Conservation (phyloP, 805 yeast species). For the Komagataella ulmi region DNA sequence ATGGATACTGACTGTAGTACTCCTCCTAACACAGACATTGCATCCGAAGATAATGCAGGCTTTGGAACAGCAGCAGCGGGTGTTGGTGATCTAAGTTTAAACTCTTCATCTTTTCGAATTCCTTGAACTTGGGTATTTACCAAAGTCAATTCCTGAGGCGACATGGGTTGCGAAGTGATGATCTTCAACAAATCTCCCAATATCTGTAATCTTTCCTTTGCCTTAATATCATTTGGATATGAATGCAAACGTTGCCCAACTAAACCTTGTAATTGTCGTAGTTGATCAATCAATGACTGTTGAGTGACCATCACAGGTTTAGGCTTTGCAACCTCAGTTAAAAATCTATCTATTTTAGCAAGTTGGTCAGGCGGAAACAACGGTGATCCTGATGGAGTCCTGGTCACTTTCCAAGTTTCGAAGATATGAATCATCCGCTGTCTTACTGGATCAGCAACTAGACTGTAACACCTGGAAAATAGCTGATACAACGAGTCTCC, state of each 20-base stretch:
- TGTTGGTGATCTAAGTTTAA: constrained; percentile 4
- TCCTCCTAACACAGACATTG: not conserved
- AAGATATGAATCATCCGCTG: constrained; percentile 63
- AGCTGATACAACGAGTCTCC: constrained; percentile 56
- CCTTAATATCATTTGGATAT: constrained; percentile 23
- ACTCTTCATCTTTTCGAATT: constrained; percentile 19
- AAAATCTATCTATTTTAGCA: constrained; percentile 59
- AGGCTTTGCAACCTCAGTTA: constrained; percentile 39
- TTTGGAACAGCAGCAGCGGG: not conserved
- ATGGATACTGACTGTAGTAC: not conserved
- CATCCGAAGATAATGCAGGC: constrained; percentile 2
- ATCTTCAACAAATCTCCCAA: constrained; percentile 28
- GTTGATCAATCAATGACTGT: constrained; percentile 13
- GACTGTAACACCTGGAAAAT: constrained; percentile 66
- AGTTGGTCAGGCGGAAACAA: constrained; percentile 63
- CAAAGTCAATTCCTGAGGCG: constrained; percentile 15
- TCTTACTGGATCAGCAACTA: constrained; percentile 66
- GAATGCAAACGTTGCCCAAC: constrained; percentile 25
- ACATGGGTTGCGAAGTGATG: constrained; percentile 16
- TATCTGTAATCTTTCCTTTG: constrained; percentile 28
- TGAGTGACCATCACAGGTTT: constrained; percentile 1
- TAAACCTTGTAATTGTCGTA: constrained; percentile 24
- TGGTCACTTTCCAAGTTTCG: constrained; percentile 77
- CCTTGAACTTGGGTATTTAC: constrained; percentile 17
- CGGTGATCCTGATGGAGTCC: constrained; percentile 46